A percentile compares a stretch with the other conserved stretches of the same genome.
Conservation (phyloP, 768 basidiomycete species). For the Pleurotus salmoneostramineus region DNA sequence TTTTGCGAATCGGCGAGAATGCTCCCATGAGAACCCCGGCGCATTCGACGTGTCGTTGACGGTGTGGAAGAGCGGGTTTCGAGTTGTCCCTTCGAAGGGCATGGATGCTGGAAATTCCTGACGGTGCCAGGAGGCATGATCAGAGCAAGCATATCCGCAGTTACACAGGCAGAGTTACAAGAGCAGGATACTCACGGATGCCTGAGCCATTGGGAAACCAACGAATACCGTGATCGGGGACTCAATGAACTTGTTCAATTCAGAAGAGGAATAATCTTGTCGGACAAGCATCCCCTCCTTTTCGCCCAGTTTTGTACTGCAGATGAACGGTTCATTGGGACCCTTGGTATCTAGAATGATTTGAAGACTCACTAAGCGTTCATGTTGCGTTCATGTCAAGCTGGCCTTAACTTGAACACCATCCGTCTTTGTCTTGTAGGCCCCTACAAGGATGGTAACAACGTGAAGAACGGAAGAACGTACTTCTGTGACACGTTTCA, state of each 20-base stretch:
- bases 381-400: constrained; percentile 4
- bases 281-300: background rate
- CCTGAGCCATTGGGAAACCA: background rate
- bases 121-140: background rate
- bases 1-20: background rate
- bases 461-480: background rate
- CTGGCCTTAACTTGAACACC: background rate
- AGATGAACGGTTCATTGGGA: background rate
- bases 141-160: constrained; percentile 2
- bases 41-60: background rate
- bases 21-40: constrained; percentile 3
- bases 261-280: background rate
- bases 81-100: background rate
- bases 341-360: background rate
- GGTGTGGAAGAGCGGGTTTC: background rate
- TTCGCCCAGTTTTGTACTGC: background rate
- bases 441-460: too few relatives aligned
- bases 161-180: background rate
- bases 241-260: background rate
- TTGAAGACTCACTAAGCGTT: constrained; percentile 1
- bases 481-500: background rate
- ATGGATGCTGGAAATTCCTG: background rate
- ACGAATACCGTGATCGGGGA: background rate
- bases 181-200: background rate
- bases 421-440: background rate